These are phyloP conservation scores for Circinella umbellata DNA, from an alignment of 371 early-diverging fungal species.

Conservation along the genomic window DNA sequence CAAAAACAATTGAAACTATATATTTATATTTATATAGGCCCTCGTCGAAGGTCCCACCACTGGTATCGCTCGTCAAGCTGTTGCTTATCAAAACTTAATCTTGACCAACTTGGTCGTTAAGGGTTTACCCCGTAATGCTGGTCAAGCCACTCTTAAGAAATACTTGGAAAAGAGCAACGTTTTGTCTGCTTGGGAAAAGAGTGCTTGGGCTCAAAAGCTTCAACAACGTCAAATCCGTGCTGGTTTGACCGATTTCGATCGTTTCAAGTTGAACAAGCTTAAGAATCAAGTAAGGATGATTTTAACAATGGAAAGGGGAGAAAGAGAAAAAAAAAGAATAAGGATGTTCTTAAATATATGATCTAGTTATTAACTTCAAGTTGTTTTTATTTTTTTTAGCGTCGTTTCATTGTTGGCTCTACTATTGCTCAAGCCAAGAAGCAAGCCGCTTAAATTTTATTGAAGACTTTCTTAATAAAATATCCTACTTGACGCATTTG, in stretches of 20 bases:
- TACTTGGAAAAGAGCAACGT: conserved; percentile 84
- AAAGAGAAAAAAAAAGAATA: no score
- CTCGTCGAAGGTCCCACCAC: conserved; percentile 98
- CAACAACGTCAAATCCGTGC: conserved; percentile 79
- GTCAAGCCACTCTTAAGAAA: conserved; percentile 79
- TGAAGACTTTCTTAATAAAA: neutral
- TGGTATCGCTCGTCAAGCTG: conserved; percentile 87
- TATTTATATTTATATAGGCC: conserved; percentile 57
- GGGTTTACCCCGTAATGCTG: conserved; percentile 86
- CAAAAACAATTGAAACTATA: neutral
- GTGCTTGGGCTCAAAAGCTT: conserved; percentile 96
- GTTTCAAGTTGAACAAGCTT: conserved; percentile 92
- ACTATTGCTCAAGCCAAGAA: conserved; percentile 50
- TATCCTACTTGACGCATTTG: conserved; percentile 4
- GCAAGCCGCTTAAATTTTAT: conserved; percentile 45
- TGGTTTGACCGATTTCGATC: conserved; percentile 91
- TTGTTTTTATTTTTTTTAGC: conserved; percentile 27
- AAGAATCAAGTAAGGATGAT: conserved; percentile 72
- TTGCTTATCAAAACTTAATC: conserved; percentile 85
- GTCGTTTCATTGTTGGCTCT: conserved; percentile 46
- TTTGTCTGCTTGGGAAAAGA: conserved; percentile 79
- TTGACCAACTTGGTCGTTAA: conserved; percentile 88
- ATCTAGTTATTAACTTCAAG: neutral
- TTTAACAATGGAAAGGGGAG: neutral
- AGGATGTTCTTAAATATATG: no score